phyloP scores from a whole-genome alignment of 192 early-diverging fungal genomes.

The Coemansia sp. region DNA sequence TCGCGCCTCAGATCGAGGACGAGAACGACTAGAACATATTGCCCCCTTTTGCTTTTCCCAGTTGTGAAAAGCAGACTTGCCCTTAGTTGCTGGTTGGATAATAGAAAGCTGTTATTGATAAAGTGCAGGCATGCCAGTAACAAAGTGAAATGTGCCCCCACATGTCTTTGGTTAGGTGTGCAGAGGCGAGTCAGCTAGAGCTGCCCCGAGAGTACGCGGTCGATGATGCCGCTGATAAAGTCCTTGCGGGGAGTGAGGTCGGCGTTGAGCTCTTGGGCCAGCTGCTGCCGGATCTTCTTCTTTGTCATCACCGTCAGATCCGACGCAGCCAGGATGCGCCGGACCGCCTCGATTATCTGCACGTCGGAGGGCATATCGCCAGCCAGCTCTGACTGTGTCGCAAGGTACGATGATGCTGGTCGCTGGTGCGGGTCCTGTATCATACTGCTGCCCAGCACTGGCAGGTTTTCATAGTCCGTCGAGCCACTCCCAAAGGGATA shows the following conservation, averaged over 20 bases:
- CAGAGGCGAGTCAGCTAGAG: not conserved
- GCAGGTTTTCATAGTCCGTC: not conserved
- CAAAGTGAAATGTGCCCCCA: no score
- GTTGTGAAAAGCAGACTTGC: not conserved
- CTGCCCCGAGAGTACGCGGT: conserved; percentile 22
- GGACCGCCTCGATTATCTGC: conserved; percentile 60
- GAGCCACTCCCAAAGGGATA: conserved; percentile 4
- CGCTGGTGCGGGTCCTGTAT: conserved; percentile 2
- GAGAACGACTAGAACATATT: conserved; percentile 43
- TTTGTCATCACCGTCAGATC: conserved; percentile 73
- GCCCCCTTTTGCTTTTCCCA: not conserved
- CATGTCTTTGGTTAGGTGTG: not conserved
- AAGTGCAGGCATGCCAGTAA: no score
- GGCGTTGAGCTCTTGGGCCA: conserved; percentile 56
- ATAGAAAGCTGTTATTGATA: not conserved
- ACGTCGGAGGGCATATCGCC: conserved; percentile 46
- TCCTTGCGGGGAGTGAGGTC: conserved; percentile 60
- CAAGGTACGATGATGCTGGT: not conserved
- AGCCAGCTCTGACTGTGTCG: not conserved
- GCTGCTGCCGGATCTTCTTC: conserved; percentile 72
- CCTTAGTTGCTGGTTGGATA: not conserved
- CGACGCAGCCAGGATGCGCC: conserved; percentile 58
- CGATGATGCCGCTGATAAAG: conserved; percentile 66
- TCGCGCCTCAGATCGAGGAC: conserved; percentile 75
- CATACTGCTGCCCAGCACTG: not conserved